These are phyloP conservation scores for Rehmannia glutinosa DNA, from an alignment of 257 asterid genomes.

Conservation along the genomic window DNA sequence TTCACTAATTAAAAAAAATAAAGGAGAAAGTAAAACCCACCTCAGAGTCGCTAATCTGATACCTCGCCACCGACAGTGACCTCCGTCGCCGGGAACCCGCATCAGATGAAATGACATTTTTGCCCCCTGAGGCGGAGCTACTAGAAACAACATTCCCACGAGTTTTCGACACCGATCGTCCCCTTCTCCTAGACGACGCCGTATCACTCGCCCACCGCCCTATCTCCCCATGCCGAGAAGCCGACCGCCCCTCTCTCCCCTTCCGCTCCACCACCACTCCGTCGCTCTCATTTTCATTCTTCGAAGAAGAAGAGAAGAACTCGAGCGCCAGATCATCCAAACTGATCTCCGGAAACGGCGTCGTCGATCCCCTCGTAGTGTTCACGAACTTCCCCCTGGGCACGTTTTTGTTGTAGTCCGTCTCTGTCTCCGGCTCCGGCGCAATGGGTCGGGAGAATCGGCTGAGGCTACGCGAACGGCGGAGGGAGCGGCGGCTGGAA, in stretches of 20 bases:
- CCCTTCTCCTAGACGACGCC: constrained; percentile 71
- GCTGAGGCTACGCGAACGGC: constrained; percentile 48
- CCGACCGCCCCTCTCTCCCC: constrained; percentile 42
- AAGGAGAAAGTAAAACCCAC: constrained; percentile 29
- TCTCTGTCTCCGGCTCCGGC: constrained; percentile 33
- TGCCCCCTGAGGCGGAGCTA: constrained; percentile 27
- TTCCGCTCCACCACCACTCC: constrained; percentile 33
- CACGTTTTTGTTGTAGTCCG: constrained; percentile 32
- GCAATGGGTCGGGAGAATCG: constrained; percentile 29
- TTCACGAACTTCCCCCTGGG: constrained; percentile 75
- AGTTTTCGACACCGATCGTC: constrained; percentile 69
- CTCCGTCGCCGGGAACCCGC: constrained; percentile 57
- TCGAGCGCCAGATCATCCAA: constrained; percentile 85
- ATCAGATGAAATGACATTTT: constrained; percentile 26
- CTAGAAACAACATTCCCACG: constrained; percentile 28
- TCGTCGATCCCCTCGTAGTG: constrained; percentile 63
- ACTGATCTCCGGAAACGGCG: constrained; percentile 60
- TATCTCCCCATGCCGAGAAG: constrained; percentile 39
- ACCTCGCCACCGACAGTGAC: constrained; percentile 64
- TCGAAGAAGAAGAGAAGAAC: constrained; percentile 48
- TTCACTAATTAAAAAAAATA: not conserved
- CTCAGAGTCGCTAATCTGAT: constrained; percentile 67
- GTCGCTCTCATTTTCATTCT: constrained; percentile 27
- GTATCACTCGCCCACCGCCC: constrained; percentile 86
- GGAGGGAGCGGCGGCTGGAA: constrained; percentile 31